Conservation (phyloP, 2,329 filamentous ascomycete genomes). For the Cordyceps militaris region DNA sequence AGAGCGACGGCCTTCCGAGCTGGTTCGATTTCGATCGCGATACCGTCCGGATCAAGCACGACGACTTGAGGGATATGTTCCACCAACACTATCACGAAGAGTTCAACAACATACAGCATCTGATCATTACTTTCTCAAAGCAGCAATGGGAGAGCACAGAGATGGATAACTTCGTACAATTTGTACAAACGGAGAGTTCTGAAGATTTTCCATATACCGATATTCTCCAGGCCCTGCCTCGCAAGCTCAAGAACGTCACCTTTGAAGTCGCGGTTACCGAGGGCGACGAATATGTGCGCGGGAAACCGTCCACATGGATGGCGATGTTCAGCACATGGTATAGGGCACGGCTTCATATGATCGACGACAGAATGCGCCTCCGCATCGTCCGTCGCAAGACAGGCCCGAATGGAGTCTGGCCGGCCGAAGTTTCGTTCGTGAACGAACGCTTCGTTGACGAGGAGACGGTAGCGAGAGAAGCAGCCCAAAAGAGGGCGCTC, state of each 20-base stretch:
- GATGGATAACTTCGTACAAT: no score
- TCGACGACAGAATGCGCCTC: no score
- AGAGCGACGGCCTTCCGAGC: neutral
- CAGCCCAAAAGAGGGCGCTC: no score
- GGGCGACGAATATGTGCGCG: neutral
- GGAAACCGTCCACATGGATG: neutral
- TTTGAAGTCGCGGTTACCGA: neutral
- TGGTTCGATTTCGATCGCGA: neutral
- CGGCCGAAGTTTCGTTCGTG: no score
- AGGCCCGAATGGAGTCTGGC: no score
- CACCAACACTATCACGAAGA: neutral
- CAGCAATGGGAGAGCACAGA: neutral
- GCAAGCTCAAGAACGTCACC: neutral
- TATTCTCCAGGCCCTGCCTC: no score
- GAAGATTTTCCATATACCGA: no score
- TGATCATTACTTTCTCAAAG: neutral
- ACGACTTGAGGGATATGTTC: neutral
- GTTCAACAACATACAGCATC: neutral
- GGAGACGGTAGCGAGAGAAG: no score
- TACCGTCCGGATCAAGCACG: neutral
- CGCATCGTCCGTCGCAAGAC: no score
- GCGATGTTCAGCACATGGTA: neutral
- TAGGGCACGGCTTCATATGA: neutral
- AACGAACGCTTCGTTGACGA: no score
- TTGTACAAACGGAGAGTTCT: no score